These are phyloP conservation scores for Nannochloris sp. DNA, from an alignment of 139 green algal genomes.

Conservation along the genomic window DNA sequence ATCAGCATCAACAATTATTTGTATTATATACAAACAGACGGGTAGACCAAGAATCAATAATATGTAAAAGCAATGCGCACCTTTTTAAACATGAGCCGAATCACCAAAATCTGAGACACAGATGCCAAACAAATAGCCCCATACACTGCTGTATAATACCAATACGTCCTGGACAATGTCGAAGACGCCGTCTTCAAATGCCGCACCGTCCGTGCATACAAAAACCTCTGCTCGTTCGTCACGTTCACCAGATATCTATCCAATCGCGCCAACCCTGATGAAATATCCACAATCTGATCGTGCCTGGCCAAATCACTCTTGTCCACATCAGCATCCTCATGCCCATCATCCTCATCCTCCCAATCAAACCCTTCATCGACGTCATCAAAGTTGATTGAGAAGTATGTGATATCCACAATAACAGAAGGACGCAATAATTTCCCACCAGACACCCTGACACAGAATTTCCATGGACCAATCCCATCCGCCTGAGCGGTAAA, in stretches of 20 bases:
- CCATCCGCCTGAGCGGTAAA: not conserved
- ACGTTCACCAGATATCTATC: conserved; percentile 34
- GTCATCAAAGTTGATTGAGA: conserved; percentile 28
- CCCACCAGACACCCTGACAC: conserved; percentile 26
- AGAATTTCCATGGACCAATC: conserved; percentile 25
- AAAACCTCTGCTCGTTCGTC: conserved; percentile 28
- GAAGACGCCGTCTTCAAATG: conserved; percentile 27
- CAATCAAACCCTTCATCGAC: conserved; percentile 2
- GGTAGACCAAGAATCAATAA: not conserved
- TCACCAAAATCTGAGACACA: conserved; percentile 17
- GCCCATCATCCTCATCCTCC: not conserved
- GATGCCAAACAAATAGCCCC: conserved; percentile 14
- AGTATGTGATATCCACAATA: conserved; percentile 30
- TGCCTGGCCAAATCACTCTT: conserved; percentile 3
- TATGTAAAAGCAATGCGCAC: not conserved
- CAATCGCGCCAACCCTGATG: conserved; percentile 21
- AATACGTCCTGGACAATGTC: conserved; percentile 20
- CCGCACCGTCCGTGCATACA: conserved; percentile 23
- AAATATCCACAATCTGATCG: conserved; percentile 25
- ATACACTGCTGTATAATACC: conserved; percentile 28
- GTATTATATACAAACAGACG: not conserved
- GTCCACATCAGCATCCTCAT: conserved; percentile 2
- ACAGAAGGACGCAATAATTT: conserved; percentile 31
- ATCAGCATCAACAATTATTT: not conserved
- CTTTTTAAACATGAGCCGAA: conserved; percentile 15